phyloP scores from a whole-genome alignment of 2,329 filamentous ascomycete genomes.

The Blumeria graminis region DNA sequence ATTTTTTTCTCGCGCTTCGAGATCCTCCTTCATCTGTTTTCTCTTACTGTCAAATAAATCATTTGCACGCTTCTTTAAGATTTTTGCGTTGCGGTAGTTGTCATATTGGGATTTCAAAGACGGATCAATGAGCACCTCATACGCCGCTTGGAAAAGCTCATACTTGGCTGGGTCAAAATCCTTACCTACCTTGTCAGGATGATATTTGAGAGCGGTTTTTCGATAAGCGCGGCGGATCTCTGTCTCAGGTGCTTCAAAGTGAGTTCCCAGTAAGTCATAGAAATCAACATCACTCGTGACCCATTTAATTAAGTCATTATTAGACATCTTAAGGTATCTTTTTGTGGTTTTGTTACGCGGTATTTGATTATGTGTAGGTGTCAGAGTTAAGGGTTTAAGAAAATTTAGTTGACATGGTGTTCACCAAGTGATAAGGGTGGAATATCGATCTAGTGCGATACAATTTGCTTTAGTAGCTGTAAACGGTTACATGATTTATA shows the following conservation, averaged over 20 bases:
- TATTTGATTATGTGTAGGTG: too few relatives aligned
- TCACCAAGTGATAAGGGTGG: too few relatives aligned
- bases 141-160: slow-evolving; percentile 64
- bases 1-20: slow-evolving; percentile 50
- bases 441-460: too few relatives aligned
- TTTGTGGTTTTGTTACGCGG: not conserved
- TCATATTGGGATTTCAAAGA: slow-evolving; percentile 57
- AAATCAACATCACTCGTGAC: slow-evolving; percentile 15
- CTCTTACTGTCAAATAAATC: slow-evolving; percentile 50
- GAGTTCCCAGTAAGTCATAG: slow-evolving; percentile 14
- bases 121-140: slow-evolving; percentile 54
- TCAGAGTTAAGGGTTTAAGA: too few relatives aligned
- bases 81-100: slow-evolving; percentile 42
- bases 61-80: slow-evolving; percentile 44
- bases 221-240: slow-evolving; percentile 38
- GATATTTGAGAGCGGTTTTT: slow-evolving; percentile 67
- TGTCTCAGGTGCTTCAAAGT: slow-evolving; percentile 9
- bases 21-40: slow-evolving; percentile 59
- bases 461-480: too few relatives aligned
- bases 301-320: slow-evolving; percentile 14
- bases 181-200: slow-evolving; percentile 71
- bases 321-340: slow-evolving; percentile 9
- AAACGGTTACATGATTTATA: too few relatives aligned
- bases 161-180: slow-evolving; percentile 59
- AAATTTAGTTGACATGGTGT: too few relatives aligned